phyloP scores from a whole-genome alignment of 2,329 filamentous ascomycete genomes.

The Apiospora hydei region DNA sequence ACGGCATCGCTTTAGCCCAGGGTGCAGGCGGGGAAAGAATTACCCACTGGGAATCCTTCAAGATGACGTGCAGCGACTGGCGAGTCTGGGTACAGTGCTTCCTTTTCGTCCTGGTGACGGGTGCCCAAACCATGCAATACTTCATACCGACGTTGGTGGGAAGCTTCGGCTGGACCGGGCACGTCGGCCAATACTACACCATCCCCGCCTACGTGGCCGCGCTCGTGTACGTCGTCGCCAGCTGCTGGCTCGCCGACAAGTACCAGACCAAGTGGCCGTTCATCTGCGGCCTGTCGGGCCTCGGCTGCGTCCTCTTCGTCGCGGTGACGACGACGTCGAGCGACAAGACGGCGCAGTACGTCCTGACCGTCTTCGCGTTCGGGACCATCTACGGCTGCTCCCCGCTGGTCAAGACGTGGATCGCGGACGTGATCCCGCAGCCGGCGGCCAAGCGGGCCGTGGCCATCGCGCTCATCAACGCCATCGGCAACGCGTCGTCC shows the following conservation, averaged over 20 bases:
- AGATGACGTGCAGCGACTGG: conserved; percentile 37
- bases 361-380: conserved; percentile 39
- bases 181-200: conserved; percentile 34
- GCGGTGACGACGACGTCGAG: conserved; percentile 29
- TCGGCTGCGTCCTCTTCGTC: conserved; percentile 37
- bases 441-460: conserved; percentile 31
- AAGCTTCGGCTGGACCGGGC: conserved; percentile 39
- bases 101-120: conserved; percentile 39
- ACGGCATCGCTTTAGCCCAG: conserved; percentile 35
- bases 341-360: conserved; percentile 32
- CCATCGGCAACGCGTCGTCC: conserved; percentile 28
- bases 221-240: conserved; percentile 36
- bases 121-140: conserved; percentile 42
- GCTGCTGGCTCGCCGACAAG: conserved; percentile 37
- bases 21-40: conserved; percentile 29
- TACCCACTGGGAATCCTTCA: conserved; percentile 37
- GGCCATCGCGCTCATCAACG: conserved; percentile 30
- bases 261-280: conserved; percentile 39
- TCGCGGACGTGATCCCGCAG: conserved; percentile 32
- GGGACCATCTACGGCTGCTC: conserved; percentile 39
- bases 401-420: conserved; percentile 36
- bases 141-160: conserved; percentile 43
- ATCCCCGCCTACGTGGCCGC: conserved; percentile 38
- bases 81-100: conserved; percentile 35
- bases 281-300: conserved; percentile 35